Percentiles rank a stretch among this genome's conserved stretches.
Conservation (phyloP, 352 stramenopile genomes). For the Pythium aphanidermatum region DNA sequence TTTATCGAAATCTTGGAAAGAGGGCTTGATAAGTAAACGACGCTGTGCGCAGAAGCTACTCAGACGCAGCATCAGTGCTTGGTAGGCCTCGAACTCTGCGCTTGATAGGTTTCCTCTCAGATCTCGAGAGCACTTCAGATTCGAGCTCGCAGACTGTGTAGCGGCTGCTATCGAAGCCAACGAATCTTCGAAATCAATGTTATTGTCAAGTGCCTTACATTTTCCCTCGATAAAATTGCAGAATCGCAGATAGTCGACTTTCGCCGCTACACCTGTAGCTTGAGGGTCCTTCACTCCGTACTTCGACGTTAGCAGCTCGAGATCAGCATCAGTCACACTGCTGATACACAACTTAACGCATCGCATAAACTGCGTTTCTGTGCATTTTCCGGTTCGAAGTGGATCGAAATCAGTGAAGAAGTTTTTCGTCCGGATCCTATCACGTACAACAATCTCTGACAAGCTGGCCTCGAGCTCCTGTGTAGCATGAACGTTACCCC, state of each 20-base stretch:
- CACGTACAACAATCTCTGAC: slow-evolving; percentile 48
- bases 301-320: slow-evolving; percentile 53
- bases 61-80: slow-evolving; percentile 57
- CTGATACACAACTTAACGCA: slow-evolving; percentile 76
- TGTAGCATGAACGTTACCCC: slow-evolving; percentile 19
- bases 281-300: slow-evolving; percentile 32
- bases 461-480: slow-evolving; percentile 54
- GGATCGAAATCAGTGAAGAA: slow-evolving; percentile 84
- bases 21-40: slow-evolving; percentile 68
- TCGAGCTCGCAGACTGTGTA: slow-evolving; percentile 17
- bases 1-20: slow-evolving; percentile 82
- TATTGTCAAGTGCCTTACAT: slow-evolving; percentile 10
- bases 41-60: slow-evolving; percentile 48
- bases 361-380: slow-evolving; percentile 68
- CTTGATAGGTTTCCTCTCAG: slow-evolving; percentile 51
- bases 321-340: slow-evolving; percentile 48
- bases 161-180: slow-evolving; percentile 32
- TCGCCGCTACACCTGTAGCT: slow-evolving; percentile 27
- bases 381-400: slow-evolving; percentile 68
- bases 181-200: slow-evolving; percentile 53
- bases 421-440: slow-evolving; percentile 78
- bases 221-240: slow-evolving; percentile 61
- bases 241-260: slow-evolving; percentile 77
- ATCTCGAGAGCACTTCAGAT: slow-evolving; percentile 50
- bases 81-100: slow-evolving; percentile 32